Percentiles rank a stretch among this genome's conserved stretches.
Conservation (phyloP, 495 filamentous ascomycete species). For the Aspergillus sparsus region DNA sequence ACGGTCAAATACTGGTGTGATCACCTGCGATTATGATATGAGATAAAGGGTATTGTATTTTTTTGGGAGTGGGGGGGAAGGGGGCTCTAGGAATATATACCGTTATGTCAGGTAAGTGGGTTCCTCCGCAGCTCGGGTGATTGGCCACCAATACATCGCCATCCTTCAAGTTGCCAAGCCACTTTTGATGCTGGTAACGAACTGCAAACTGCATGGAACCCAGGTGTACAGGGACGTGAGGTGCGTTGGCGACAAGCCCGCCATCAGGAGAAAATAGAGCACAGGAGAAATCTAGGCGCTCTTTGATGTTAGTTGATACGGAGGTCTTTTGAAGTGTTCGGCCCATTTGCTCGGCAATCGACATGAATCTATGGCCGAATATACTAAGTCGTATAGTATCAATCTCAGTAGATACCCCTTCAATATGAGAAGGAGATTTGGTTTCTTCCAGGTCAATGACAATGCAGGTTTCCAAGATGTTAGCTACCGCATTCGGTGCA, state of each 20-base stretch:
- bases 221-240: conserved; percentile 91
- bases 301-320: conserved; percentile 97
- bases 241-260: conserved; percentile 90
- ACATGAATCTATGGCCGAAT: conserved; percentile 97
- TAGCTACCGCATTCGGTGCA: conserved; percentile 68
- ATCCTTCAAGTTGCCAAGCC: conserved; percentile 79
- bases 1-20: conserved; percentile 77
- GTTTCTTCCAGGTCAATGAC: conserved; percentile 47
- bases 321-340: conserved; percentile 94
- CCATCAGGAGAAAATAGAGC: conserved; percentile 92
- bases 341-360: conserved; percentile 98
- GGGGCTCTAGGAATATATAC: conserved; percentile 39
- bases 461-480: conserved; percentile 45
- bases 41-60: no score
- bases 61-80: background rate
- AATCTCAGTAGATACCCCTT: conserved; percentile 67
- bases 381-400: conserved; percentile 93
- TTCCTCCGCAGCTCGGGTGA: conserved; percentile 91
- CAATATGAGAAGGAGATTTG: conserved; percentile 42
- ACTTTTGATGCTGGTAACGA: conserved; percentile 87
- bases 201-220: conserved; percentile 81
- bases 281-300: conserved; percentile 94
- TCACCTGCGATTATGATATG: conserved; percentile 39
- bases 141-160: conserved; percentile 96
- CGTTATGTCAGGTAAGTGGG: conserved; percentile 88